Evolutionary conservation across 2,329 filamentous ascomycete genomes (phyloP), one percentile per base, ranked within the genome.

Genomic region (Colletotrichum costaricense): DNA sequence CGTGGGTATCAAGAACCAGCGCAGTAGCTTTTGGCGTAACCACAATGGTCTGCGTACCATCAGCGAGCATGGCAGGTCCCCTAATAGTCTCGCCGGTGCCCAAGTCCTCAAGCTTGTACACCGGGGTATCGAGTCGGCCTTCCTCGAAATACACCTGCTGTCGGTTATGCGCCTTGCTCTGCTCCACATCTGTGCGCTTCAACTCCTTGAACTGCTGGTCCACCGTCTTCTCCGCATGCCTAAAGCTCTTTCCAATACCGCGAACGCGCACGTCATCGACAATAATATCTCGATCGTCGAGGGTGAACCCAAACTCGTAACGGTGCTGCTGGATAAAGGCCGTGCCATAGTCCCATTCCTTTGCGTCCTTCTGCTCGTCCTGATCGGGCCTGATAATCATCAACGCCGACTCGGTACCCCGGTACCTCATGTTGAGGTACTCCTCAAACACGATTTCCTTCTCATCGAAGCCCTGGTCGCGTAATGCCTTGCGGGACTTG

Each of bases 371-470:
- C 46, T 88, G 83, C 2, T 82, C 88, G 0, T 91, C 89, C 49
- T 88, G 83, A 2, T 83, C 88, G 0, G 95, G 94, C 81, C 93
- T 94, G 75, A 97, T 84, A 60, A 97, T 91, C 95, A 98, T 98
- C 55, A 98, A 87, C 1, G 95, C 94, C 8, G 95, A 97, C 80
- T 98, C 95, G 0, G 95, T 98, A 12, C 95, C 95, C 46, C 94
- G 90, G 79, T 98, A 98, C 70, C 95, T 88, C 92, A 98, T 95
- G 80, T 98, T 98, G 69, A 98, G 89, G 79, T 98, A 98, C 80
- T 97, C 94, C 80, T 98, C 95, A 78, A 96, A 97, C 0, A 92
- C 88, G 28, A 98, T 94, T 38, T 94, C 91, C 5, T 89, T 84
- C 56, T 93, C 90, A 1, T 88, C 85, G 79, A 98, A 98, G 0